A percentile compares a stretch with the other conserved stretches of the same genome.
phyloP scores from a whole-genome alignment of 1,284 basidiomycete genomes.

The Trametes sp. region DNA sequence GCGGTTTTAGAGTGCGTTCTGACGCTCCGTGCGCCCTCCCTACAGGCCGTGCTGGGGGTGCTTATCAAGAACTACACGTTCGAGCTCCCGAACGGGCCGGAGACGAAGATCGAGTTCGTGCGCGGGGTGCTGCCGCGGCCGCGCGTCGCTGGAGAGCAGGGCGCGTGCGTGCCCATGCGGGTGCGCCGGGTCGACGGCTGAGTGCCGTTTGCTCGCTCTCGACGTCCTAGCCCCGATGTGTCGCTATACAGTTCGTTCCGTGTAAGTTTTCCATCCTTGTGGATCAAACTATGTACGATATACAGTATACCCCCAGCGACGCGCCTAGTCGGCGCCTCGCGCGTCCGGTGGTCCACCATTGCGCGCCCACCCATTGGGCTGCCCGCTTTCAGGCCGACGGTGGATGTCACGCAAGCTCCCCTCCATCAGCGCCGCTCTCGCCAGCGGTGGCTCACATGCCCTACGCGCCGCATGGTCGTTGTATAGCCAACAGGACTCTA shows the following conservation, averaged over 20 bases:
- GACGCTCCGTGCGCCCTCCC: neutral
- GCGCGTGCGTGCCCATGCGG: slow-evolving; percentile 50
- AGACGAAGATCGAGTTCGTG: slow-evolving; percentile 46
- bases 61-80: slow-evolving; percentile 54
- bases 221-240: neutral
- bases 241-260: neutral
- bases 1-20: neutral
- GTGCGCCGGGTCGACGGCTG: slow-evolving; percentile 40
- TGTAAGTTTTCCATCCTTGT: neutral
- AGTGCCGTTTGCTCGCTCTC: neutral
- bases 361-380: neutral
- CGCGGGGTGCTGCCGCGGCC: slow-evolving; percentile 51
- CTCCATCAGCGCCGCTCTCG: neutral
- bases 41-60: slow-evolving; percentile 53
- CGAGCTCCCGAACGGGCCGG: slow-evolving; percentile 49
- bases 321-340: neutral
- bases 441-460: neutral
- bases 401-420: neutral
- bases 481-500: neutral
- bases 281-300: slow-evolving; percentile 1
- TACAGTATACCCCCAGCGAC: neutral
- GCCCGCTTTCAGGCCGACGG: neutral
- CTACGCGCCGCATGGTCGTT: neutral
- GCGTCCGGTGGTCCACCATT: neutral
- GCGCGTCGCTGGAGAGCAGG: slow-evolving; percentile 50